Evolutionary conservation across 208 protist genomes (phyloP), one percentile per base, ranked within the genome.

Genomic region (Leishmania arabica): DNA sequence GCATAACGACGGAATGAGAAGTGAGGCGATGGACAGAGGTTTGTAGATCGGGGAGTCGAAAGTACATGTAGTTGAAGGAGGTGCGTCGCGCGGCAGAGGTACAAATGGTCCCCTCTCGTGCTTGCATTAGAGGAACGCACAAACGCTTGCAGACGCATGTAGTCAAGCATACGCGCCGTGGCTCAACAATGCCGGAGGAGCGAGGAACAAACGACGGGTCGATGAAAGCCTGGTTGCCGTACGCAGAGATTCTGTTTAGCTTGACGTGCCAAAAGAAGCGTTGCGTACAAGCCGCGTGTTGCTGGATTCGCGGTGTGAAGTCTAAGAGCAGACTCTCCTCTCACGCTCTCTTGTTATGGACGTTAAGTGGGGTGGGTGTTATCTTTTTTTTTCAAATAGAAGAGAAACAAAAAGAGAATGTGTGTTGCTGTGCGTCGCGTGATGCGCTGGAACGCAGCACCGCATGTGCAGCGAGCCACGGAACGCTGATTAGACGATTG

Each of bases 381-480:
- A 13, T 49, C 45, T 49, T 56, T 56, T 24, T 56, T 56, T 56
- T 56, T 24, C 5, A 19, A 56, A 1, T 56, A 1, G 53, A 24
- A 24, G 21, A 24, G 21, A 56, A 56, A 56, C 3, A 56, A 31
- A 62, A 62, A 31, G 56, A 62, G 13, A 31, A 4, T 62, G 1
- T 24, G 56, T 62, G 56, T 62, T 62, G 56, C 56, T 5, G 24
- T 24, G 24, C 56, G 56, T 11, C 24, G 56, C 24, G 56, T 62
- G 56, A 62, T 62, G 19, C 56, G 0, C 24, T 62, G 21, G 56
- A 62, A 15, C 56, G 4, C 24, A 24, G 27, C 31, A 31, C 56
- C 56, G 96, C 72, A 99, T 99, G 86, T 98, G 94, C 93, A 99
- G 99, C 93, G 99, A 99, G 89, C 91, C 94, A 79, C 95, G 95